Base-by-base conservation (phyloP, 805 yeast species). In the Candida saitoana region DNA sequence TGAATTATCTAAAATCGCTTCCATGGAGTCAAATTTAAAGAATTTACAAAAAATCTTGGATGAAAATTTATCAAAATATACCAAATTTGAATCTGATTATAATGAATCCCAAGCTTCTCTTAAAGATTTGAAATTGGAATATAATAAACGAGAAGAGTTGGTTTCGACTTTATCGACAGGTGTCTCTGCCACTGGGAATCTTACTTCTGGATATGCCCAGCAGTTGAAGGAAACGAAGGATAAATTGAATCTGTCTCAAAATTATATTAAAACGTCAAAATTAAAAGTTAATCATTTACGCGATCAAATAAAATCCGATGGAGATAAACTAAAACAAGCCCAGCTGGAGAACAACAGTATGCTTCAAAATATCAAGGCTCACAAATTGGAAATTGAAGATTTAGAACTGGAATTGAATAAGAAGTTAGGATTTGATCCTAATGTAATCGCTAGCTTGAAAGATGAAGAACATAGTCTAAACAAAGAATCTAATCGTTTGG, bases 81-180 rank as follows among this genome's bases (percentile, higher is more conserved):
- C 57, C 5, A 48, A 52, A 2, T 62, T 71, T 5, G 80, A 83
- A 51, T 41, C 51, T 3, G 71, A 69, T n/a, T 79, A 74, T 50
- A 62, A 67, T 2, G 47, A 52, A 0, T 59, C 77, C 8, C 79
- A 77, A 38, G 56, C 53, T 1, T 55, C 63, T n/a, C 63, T 84
- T 17, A 65, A 61, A 2, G 54, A 57, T 1, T 49, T 79, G 41
- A 80, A 79, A 46, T 67, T 64, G 4, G 69, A 71, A 11, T 69
- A 75, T 36, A 66, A 69, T 25, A 73, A 69, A 45, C 87, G 85
- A 50, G 91, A 87, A 52, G 96, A 90, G 47, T 69, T 90, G 8
- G 63, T 87, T 7, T 84, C 93, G 0, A 82, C 95, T 0, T 69
- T 90, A 32, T 80, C 89, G 0, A 87, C 96, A 0, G 96, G 97